Evolutionary conservation across 108 stramenopile species (phyloP).

Genomic region (Poteriospumella lacustris): DNA sequence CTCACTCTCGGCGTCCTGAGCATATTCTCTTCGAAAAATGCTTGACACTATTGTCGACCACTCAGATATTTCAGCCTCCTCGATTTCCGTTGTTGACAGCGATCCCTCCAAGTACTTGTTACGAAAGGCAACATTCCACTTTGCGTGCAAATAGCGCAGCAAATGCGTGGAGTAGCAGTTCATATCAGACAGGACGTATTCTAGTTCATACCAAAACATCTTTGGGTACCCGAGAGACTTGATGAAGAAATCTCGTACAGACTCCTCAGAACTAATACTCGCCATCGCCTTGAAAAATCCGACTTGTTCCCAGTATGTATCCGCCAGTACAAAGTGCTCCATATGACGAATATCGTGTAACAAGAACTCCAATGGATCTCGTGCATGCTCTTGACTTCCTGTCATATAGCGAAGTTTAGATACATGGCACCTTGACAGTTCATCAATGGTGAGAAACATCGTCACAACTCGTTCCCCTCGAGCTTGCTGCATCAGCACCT

Average conservation of each 20-base stretch:
- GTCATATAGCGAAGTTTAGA: conserved; percentile 21
- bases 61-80: neutral
- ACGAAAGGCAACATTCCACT: neutral
- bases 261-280: neutral
- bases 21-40: no score
- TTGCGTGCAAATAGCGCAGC: neutral
- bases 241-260: neutral
- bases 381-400: neutral
- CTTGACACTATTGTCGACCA: neutral
- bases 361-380: conserved; percentile 16
- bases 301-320: conserved; percentile 13
- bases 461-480: conserved; percentile 14
- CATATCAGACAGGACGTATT: conserved; percentile 24
- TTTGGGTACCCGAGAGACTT: neutral
- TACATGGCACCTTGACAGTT: neutral
- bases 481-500: conserved; percentile 18
- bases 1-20: no score
- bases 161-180: conserved; percentile 19
- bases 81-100: neutral
- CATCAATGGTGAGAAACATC: neutral
- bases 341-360: conserved; percentile 25
- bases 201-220: conserved; percentile 20
- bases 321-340: neutral
- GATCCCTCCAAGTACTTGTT: neutral
- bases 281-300: conserved; percentile 8